Evolutionary conservation across 768 basidiomycete species (phyloP).

Genomic region (Naganishia onofrii): DNA sequence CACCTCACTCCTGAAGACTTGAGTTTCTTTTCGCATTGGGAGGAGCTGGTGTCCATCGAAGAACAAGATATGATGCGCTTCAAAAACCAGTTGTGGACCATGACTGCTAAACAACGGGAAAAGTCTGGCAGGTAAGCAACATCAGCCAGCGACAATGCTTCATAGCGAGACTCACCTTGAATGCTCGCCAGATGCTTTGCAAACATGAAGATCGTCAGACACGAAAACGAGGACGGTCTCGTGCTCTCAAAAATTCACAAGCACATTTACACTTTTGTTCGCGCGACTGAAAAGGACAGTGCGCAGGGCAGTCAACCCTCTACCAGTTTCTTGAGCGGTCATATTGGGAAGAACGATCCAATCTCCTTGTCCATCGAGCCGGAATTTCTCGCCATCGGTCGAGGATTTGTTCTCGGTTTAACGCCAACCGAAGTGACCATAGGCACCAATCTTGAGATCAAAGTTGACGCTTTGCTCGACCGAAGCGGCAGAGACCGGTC

Average conservation of each 20-base stretch:
- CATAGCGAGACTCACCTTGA: background rate
- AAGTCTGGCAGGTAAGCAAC: conserved; percentile 62
- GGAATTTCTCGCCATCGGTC: conserved; percentile 72
- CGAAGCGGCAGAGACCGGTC: conserved; percentile 44
- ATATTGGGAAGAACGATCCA: conserved; percentile 75
- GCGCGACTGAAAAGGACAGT: conserved; percentile 24
- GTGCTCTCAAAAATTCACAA: conserved; percentile 68
- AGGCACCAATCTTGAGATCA: conserved; percentile 79
- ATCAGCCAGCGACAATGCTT: background rate
- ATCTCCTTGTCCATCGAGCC: conserved; percentile 85
- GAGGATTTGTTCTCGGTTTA: conserved; percentile 78
- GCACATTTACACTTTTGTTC: conserved; percentile 71
- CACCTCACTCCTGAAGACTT: conserved; percentile 69
- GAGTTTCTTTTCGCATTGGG: conserved; percentile 88
- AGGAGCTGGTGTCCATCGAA: conserved; percentile 74
- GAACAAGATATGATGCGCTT: conserved; percentile 82
- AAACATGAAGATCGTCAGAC: conserved; percentile 67
- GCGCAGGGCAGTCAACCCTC: conserved; percentile 21
- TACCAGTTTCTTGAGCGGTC: conserved; percentile 67
- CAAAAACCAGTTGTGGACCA: conserved; percentile 89
- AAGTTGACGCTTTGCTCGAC: conserved; percentile 57
- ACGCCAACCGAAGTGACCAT: conserved; percentile 64
- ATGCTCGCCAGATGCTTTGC: conserved; percentile 63
- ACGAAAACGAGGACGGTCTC: conserved; percentile 47
- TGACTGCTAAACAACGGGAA: conserved; percentile 76